These are phyloP conservation scores for Parathielavia hyrcaniae DNA, from an alignment of 495 filamentous ascomycete genomes.

Conservation along the genomic window DNA sequence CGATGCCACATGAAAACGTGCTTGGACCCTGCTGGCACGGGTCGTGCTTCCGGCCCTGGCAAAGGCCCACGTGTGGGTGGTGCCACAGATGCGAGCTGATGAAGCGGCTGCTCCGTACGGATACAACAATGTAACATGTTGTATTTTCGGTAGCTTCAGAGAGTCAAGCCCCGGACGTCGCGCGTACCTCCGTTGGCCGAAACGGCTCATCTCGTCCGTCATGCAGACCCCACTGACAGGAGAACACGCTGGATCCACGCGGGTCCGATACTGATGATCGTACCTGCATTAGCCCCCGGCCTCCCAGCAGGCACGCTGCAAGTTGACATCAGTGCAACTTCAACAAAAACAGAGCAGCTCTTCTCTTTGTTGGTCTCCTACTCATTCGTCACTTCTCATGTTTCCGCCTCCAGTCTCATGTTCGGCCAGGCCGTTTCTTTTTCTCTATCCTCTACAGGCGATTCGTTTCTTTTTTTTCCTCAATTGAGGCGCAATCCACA, in stretches of 20 bases:
- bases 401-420: no score
- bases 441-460: background rate
- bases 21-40: background rate
- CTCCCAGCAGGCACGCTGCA: background rate
- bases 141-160: no score
- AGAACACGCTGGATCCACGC: background rate
- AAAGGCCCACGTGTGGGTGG: slow-evolving; percentile 13
- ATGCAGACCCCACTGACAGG: background rate
- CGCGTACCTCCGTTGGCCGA: background rate
- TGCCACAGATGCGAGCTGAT: slow-evolving; percentile 5
- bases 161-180: background rate
- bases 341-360: background rate
- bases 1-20: slow-evolving; percentile 15
- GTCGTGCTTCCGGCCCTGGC: slow-evolving; percentile 5
- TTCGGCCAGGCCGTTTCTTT: background rate
- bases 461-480: background rate
- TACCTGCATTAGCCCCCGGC: slow-evolving; percentile 18
- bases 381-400: background rate
- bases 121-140: background rate
- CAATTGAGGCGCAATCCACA: background rate
- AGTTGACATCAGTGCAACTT: background rate
- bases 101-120: background rate
- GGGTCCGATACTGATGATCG: background rate
- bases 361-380: background rate
- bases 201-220: background rate